Base-by-base conservation (phyloP, 169 alveolate genomes). In the Blepharisma undulans region DNA sequence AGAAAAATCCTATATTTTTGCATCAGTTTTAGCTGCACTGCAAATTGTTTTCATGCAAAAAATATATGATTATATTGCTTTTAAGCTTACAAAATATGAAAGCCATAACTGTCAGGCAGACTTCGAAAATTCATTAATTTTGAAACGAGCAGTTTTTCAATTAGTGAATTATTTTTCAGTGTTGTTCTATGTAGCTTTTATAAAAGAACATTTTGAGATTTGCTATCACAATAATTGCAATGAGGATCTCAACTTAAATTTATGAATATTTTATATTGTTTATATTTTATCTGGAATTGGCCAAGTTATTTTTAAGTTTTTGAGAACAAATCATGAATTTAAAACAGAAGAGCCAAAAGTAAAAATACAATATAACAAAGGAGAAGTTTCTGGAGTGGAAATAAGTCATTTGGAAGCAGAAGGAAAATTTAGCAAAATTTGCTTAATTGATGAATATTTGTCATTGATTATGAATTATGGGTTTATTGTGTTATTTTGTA, bases 111-210 rank as follows among this genome's bases (percentile, higher is more conserved):
- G 90, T 74, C 93, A 93, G 36, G 61, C 82, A 10, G 88, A 86
- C 8, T 93, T 66, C 66, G 94, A 93, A 72, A 93, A 88, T 36
- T 74, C 92, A 33, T 34, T 93, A 18, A 88, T 93, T 30, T 32
- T 88, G 16, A 93, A 93, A 72, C 74, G 48, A 59, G 86, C 87
- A 61, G 87, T 86, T 2, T 93, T 86, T 86, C 72, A 86, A 91
- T 93, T 93, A 66, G 93, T 93, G 22, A 93, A 93, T 66, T 66
- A 87, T 66, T 93, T 71, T 72, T 90, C 74, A 19, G 77, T 92
- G 10, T 34, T 93, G 27, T 87, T 93, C 72, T 90, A 92, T 25
- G 71, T 91, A 6, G 95, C 95, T 7, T 93, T 91, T 76, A 30
- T 92, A 14, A 92, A 92, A 87, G 34, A 61, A 4, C 34, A 76